A percentile compares a stretch with the other conserved stretches of the same genome.
Evolutionary conservation across 371 early-diverging fungal species (phyloP).

Genomic region (Actinomortierella ambigua): DNA sequence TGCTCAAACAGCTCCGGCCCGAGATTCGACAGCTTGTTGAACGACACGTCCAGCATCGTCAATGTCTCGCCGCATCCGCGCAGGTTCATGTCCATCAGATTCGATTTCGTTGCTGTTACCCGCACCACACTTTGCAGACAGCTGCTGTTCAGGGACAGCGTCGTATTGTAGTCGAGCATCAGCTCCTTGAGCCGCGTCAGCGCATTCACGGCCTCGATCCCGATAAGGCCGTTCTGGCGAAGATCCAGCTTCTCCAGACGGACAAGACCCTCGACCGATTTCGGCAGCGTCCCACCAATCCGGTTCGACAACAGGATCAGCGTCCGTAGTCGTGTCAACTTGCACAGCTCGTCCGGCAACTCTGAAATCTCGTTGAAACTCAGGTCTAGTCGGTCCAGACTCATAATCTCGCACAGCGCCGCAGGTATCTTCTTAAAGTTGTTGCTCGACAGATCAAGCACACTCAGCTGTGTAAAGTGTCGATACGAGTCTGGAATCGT

Average conservation of each 20-base stretch:
- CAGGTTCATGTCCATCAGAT: conserved; percentile 57
- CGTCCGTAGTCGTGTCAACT: conserved; percentile 63
- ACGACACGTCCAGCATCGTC: conserved; percentile 66
- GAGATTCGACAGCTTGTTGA: conserved; percentile 73
- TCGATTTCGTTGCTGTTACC: conserved; percentile 59
- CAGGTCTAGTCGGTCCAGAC: conserved; percentile 76
- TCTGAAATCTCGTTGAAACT: conserved; percentile 81
- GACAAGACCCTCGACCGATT: conserved; percentile 61
- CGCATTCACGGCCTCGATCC: conserved; percentile 62
- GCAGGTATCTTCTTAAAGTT: conserved; percentile 70
- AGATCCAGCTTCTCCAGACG: conserved; percentile 77
- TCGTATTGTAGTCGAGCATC: conserved; percentile 73
- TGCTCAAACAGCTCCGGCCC: conserved; percentile 64
- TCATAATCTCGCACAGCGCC: conserved; percentile 62
- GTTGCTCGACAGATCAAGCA: conserved; percentile 82
- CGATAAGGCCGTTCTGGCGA: conserved; percentile 73
- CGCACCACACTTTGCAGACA: conserved; percentile 49
- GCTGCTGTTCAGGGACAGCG: conserved; percentile 52
- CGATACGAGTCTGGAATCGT: conserved; percentile 63
- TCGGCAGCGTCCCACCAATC: conserved; percentile 71
- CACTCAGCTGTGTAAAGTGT: conserved; percentile 59
- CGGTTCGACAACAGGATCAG: conserved; percentile 78
- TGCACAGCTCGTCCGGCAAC: conserved; percentile 77
- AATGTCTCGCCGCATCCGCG: conserved; percentile 40
- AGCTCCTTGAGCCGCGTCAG: conserved; percentile 67